phyloP scores from a whole-genome alignment of 164 flowering plant species.

The Dillenia suffruticosa region DNA sequence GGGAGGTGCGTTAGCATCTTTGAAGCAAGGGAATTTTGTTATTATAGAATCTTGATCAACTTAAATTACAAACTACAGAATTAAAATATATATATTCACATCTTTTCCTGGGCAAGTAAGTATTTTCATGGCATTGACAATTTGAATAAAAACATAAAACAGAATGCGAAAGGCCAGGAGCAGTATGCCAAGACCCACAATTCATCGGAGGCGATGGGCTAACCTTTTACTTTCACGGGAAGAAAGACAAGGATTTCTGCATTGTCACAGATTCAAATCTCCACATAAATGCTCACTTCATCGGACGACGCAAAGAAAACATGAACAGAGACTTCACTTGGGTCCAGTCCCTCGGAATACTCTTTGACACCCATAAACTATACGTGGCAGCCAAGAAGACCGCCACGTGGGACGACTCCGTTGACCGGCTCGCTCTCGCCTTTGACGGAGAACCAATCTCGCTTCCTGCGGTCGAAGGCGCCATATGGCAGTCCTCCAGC shows the following conservation, averaged over 20 bases:
- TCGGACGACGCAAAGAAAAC: conserved; percentile 19
- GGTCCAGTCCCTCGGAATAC: conserved; percentile 52
- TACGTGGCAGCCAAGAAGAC: conserved; percentile 46
- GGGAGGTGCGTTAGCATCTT: too few species aligned
- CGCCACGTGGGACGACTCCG: conserved; percentile 46
- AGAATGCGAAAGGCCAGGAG: conserved; percentile 48
- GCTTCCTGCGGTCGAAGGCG: conserved; percentile 30
- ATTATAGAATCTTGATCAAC: too few species aligned
- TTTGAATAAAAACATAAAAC: not conserved
- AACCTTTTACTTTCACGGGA: conserved; percentile 59
- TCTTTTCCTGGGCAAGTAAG: not conserved
- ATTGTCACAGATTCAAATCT: conserved; percentile 41
- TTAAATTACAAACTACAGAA: too few species aligned
- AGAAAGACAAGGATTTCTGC: conserved; percentile 44
- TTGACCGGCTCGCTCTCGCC: conserved; percentile 37
- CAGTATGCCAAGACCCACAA: conserved; percentile 36
- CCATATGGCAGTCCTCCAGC: conserved; percentile 25
- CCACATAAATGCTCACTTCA: conserved; percentile 63
- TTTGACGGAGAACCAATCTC: conserved; percentile 34
- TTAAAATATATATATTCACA: not conserved
- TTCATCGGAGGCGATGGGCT: conserved; percentile 51
- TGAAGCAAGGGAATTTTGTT: too few species aligned
- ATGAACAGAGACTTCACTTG: conserved; percentile 62
- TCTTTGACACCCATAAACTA: conserved; percentile 41
- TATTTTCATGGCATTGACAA: not conserved